phyloP scores from a whole-genome alignment of 768 basidiomycete genomes.

The Gautieria morchelliformis region DNA sequence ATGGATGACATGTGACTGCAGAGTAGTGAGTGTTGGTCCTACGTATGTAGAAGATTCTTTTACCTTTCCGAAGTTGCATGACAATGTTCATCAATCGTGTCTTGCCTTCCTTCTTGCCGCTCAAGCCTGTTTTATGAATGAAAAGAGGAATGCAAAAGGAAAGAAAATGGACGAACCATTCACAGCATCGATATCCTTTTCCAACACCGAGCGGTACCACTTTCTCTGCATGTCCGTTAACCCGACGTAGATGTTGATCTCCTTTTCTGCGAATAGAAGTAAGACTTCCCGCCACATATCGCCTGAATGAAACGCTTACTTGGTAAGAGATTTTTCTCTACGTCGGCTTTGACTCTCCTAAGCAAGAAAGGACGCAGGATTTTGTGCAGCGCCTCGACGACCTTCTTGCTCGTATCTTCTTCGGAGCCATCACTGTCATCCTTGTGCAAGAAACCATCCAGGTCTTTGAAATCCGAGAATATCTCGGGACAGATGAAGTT shows the following conservation, averaged over 20 bases:
- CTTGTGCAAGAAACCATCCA: constrained; percentile 91
- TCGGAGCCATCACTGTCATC: constrained; percentile 59
- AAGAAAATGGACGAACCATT: constrained; percentile 49
- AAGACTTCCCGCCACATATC: neutral
- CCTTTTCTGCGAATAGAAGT: constrained; percentile 58
- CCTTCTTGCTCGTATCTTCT: constrained; percentile 80
- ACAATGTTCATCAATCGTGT: constrained; percentile 97
- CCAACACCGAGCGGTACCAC: constrained; percentile 92
- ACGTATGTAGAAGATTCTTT: neutral
- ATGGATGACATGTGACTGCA: constrained; percentile 77
- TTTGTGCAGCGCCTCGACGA: constrained; percentile 95
- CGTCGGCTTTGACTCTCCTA: constrained; percentile 89
- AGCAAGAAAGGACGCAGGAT: constrained; percentile 92
- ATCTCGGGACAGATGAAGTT: constrained; percentile 98
- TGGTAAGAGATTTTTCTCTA: constrained; percentile 91
- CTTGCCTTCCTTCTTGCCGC: constrained; percentile 98
- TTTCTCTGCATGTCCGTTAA: constrained; percentile 96
- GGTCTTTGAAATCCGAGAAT: constrained; percentile 81
- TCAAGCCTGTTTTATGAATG: constrained; percentile 45
- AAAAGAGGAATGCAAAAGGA: neutral
- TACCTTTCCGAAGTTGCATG: constrained; percentile 58
- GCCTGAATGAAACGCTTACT: constrained; percentile 35
- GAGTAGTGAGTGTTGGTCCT: neutral
- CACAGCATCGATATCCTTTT: constrained; percentile 98
- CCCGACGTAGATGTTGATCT: constrained; percentile 97